phyloP scores from a whole-genome alignment of 108 stramenopile species.

The Conticribra guillardii region DNA sequence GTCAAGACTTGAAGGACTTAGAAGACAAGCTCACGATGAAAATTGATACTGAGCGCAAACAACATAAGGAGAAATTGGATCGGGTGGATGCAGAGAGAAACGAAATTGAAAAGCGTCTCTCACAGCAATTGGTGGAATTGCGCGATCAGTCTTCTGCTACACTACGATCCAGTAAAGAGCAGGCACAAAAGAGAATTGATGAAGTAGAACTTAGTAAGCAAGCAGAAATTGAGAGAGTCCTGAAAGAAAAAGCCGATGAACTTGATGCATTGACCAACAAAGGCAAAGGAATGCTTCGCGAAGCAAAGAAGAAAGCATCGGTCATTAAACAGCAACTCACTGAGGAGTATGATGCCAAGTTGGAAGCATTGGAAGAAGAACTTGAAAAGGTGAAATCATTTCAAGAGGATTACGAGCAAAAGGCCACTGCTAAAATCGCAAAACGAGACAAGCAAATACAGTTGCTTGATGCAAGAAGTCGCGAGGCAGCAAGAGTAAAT shows the following conservation, averaged over 20 bases:
- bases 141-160: conserved; percentile 32
- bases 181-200: conserved; percentile 41
- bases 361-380: conserved; percentile 46
- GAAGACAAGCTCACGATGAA: conserved; percentile 34
- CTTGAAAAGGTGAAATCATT: conserved; percentile 38
- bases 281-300: conserved; percentile 71
- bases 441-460: conserved; percentile 71
- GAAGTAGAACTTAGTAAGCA: conserved; percentile 50
- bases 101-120: conserved; percentile 36
- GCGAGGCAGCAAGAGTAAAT: conserved; percentile 49
- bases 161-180: conserved; percentile 41
- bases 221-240: conserved; percentile 43
- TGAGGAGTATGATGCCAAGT: conserved; percentile 46
- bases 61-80: conserved; percentile 49
- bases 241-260: conserved; percentile 48
- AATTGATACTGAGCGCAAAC: conserved; percentile 32
- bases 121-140: conserved; percentile 26
- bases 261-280: conserved; percentile 47
- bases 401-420: conserved; percentile 54
- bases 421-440: conserved; percentile 56
- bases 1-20: conserved; percentile 31
- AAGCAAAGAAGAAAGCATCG: conserved; percentile 49
- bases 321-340: conserved; percentile 41
- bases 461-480: conserved; percentile 47
- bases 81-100: conserved; percentile 29